These are phyloP conservation scores for Salix purpurea DNA, from an alignment of 345 rosid species.

Conservation along the genomic window DNA sequence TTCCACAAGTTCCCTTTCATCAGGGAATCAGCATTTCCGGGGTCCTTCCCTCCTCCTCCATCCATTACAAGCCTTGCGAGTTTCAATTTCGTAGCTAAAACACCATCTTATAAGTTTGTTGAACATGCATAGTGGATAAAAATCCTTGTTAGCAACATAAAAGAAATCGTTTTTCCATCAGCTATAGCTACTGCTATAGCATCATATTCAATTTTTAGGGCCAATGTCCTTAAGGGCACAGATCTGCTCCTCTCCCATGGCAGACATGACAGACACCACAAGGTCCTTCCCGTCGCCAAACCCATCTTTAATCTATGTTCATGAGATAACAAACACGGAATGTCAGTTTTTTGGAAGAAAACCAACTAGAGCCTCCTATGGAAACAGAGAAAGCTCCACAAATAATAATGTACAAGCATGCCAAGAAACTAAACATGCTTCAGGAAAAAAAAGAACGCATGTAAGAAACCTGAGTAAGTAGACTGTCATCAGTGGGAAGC, in stretches of 20 bases:
- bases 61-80: constrained; percentile 9
- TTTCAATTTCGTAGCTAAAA: constrained; percentile 19
- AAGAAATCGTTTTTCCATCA: constrained; percentile 14
- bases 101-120: constrained; percentile 19
- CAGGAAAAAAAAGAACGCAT: not conserved
- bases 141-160: constrained; percentile 13
- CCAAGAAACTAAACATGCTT: not conserved
- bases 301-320: constrained; percentile 61
- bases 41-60: constrained; percentile 3
- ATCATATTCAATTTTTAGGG: constrained; percentile 45
- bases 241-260: constrained; percentile 96
- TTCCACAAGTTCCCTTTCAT: constrained; percentile 6
- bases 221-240: constrained; percentile 79
- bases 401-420: not conserved
- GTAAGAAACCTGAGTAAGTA: constrained; percentile 46
- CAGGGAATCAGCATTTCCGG: constrained; percentile 7
- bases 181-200: constrained; percentile 24
- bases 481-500: constrained; percentile 71
- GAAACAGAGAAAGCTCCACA: not conserved
- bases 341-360: not conserved
- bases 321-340: not conserved
- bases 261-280: constrained; percentile 71
- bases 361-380: not conserved
- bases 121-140: constrained; percentile 12
- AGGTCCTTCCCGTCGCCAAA: constrained; percentile 71